Conservation (phyloP, 768 basidiomycete species). For the Pleurotus giganteus region DNA sequence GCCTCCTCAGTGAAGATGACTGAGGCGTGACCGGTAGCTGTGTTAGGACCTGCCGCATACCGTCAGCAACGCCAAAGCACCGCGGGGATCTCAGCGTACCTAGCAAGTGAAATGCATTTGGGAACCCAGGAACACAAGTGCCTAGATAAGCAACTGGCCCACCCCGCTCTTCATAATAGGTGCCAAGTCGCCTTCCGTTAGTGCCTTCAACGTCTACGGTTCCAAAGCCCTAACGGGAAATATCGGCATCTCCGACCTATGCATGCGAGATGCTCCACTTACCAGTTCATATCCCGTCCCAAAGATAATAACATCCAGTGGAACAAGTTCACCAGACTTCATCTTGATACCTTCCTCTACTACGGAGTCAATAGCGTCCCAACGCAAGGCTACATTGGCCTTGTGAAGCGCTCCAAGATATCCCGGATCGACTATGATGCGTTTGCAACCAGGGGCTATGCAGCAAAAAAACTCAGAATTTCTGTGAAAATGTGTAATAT, state of each 20-base stretch:
- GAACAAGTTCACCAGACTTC: constrained; percentile 45
- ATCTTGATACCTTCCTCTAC: constrained; percentile 49
- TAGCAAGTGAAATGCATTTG: constrained; percentile 47
- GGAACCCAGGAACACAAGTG: constrained; percentile 52
- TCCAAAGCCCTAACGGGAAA: constrained; percentile 29
- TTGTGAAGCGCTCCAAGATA: constrained; percentile 52
- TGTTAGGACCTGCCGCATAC: constrained; percentile 47
- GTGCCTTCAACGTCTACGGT: constrained; percentile 40
- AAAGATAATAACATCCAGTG: constrained; percentile 57
- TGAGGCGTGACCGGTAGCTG: constrained; percentile 56
- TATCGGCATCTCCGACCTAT: not conserved
- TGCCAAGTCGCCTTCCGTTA: constrained; percentile 36
- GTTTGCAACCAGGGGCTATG: constrained; percentile 63
- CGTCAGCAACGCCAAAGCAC: not conserved
- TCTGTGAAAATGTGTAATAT: not conserved
- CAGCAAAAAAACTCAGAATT: constrained; percentile 4
- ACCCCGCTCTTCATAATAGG: constrained; percentile 46
- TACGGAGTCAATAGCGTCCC: constrained; percentile 46
- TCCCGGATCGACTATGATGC: constrained; percentile 58
- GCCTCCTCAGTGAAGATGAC: constrained; percentile 54
- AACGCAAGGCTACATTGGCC: constrained; percentile 51
- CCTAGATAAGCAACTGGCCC: constrained; percentile 56
- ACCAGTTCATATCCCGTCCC: constrained; percentile 54
- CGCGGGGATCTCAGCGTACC: constrained; percentile 30
- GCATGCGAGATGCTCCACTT: constrained; percentile 17